Percentiles rank a stretch among this genome's conserved stretches.
Conservation (phyloP, 2,329 filamentous ascomycete genomes). For the Penicillium sp. region DNA sequence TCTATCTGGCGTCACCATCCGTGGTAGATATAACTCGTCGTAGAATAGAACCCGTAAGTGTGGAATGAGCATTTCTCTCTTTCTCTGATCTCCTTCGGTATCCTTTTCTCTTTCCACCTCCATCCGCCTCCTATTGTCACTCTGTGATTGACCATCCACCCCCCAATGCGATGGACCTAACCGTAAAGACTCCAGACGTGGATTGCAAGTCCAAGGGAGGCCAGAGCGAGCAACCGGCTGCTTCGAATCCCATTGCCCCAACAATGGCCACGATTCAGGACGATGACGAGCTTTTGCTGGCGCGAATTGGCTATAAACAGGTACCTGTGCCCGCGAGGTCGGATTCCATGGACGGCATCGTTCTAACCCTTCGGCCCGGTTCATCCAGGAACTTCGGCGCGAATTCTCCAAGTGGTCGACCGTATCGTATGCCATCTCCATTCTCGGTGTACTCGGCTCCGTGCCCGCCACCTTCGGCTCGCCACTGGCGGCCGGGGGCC, state of each 20-base stretch:
- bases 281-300: constrained; percentile 59
- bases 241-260: constrained; percentile 3
- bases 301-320: constrained; percentile 62
- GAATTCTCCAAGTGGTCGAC: constrained; percentile 67
- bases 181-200: constrained; percentile 10
- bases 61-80: constrained; percentile 1
- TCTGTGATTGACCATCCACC: constrained; percentile 3
- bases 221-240: neutral
- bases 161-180: constrained; percentile 16
- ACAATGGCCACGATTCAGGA: constrained; percentile 49
- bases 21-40: constrained; percentile 14
- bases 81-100: constrained; percentile 2
- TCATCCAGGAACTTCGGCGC: constrained; percentile 52
- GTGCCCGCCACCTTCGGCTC: constrained; percentile 62
- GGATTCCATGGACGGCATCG: too few species aligned
- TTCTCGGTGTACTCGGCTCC: constrained; percentile 63
- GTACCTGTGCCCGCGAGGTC: constrained; percentile 43
- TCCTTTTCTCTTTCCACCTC: neutral
- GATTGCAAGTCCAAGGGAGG: constrained; percentile 9
- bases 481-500: constrained; percentile 58
- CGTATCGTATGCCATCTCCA: constrained; percentile 64
- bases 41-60: constrained; percentile 14
- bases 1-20: constrained; percentile 15
- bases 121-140: constrained; percentile 7
- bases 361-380: constrained; percentile 6